Conservation (phyloP, 257 asterid species). For the Forsythia suspensa region DNA sequence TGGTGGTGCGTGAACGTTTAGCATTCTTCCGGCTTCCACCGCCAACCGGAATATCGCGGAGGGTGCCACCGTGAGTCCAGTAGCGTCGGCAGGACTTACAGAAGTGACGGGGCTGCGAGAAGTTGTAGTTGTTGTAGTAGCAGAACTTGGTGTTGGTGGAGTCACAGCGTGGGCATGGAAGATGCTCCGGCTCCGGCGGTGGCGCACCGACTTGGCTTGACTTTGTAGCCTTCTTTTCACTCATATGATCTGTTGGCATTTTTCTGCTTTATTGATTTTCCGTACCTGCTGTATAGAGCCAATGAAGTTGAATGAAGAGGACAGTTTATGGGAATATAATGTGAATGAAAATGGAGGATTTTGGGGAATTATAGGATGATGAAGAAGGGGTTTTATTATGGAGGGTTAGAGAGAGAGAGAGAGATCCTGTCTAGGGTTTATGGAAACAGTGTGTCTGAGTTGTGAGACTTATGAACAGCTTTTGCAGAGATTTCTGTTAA, state of each 20-base stretch:
- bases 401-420: constrained; percentile 28
- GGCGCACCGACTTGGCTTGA: constrained; percentile 56
- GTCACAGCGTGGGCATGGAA: constrained; percentile 93
- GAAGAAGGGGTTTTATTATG: constrained; percentile 32
- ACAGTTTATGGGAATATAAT: not conserved
- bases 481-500: constrained; percentile 47
- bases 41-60: constrained; percentile 89
- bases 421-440: constrained; percentile 36
- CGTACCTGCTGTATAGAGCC: not conserved
- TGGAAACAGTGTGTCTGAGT: constrained; percentile 45
- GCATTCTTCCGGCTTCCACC: constrained; percentile 93
- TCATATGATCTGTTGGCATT: constrained; percentile 53
- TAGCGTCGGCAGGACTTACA: constrained; percentile 96
- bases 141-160: constrained; percentile 92
- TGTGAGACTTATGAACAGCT: constrained; percentile 56
- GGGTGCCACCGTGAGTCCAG: constrained; percentile 98
- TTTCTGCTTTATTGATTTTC: not conserved
- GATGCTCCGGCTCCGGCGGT: constrained; percentile 84
- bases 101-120: constrained; percentile 92
- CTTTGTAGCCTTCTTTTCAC: constrained; percentile 38
- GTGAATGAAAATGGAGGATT: not conserved
- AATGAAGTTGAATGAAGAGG: not conserved
- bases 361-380: constrained; percentile 21
- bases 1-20: constrained; percentile 65
- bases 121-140: constrained; percentile 95